phyloP scores from a whole-genome alignment of 148 eudicot species.

The Heliamphora exappendiculata region DNA sequence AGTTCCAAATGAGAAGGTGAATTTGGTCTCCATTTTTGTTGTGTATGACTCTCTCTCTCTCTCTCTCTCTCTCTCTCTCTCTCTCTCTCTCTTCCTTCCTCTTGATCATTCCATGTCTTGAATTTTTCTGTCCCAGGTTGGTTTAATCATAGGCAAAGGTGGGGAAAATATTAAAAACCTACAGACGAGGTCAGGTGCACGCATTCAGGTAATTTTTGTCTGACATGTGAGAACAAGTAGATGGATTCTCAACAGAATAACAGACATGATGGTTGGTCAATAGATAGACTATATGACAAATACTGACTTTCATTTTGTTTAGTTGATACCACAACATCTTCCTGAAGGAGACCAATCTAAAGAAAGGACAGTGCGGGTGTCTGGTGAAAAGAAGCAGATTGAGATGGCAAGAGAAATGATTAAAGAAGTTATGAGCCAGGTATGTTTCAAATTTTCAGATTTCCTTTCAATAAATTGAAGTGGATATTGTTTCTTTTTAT shows the following conservation, averaged over 20 bases:
- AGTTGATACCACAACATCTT: constrained; percentile 74
- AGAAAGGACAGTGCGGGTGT: constrained; percentile 76
- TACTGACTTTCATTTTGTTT: constrained; percentile 14
- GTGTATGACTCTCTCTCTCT: neutral
- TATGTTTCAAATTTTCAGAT: constrained; percentile 25
- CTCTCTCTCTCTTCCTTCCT: neutral
- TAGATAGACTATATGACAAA: neutral
- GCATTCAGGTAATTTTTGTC: constrained; percentile 70
- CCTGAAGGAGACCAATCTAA: constrained; percentile 67
- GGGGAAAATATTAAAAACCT: constrained; percentile 89
- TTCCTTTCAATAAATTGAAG: neutral
- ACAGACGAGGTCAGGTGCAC: constrained; percentile 93
- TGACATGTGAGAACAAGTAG: neutral
- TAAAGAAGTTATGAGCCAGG: constrained; percentile 96
- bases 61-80: neutral
- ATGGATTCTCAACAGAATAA: neutral
- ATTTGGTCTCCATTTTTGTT: neutral
- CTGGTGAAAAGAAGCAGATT: constrained; percentile 84
- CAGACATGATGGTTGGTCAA: neutral
- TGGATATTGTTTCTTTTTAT: neutral
- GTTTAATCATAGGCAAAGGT: constrained; percentile 84
- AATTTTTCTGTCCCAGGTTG: constrained; percentile 49
- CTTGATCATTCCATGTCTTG: neutral
- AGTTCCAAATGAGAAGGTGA: constrained; percentile 89
- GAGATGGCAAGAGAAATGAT: constrained; percentile 81